Percentiles rank a stretch among this genome's conserved stretches.
Conservation (phyloP, 1,139 yeast species). For the Kodamaea arcana region DNA sequence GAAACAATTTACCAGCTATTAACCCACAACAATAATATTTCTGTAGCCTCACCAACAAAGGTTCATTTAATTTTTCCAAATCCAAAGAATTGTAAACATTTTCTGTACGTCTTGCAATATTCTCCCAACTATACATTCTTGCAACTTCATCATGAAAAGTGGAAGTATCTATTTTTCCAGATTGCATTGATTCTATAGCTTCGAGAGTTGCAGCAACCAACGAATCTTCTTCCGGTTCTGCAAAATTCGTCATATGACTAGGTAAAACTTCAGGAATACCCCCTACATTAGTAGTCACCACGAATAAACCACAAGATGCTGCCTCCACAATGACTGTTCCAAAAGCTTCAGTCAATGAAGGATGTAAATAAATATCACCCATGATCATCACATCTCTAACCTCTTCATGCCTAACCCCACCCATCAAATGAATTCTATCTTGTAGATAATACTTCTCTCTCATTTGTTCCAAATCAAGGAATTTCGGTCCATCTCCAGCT, state of each 20-base stretch:
- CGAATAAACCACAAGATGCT: constrained; percentile 90
- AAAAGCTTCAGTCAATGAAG: constrained; percentile 94
- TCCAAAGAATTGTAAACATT: constrained; percentile 65
- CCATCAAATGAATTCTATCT: constrained; percentile 80
- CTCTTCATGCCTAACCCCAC: constrained; percentile 86
- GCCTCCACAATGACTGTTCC: constrained; percentile 98
- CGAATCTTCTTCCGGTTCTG: constrained; percentile 79
- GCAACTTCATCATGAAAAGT: constrained; percentile 75
- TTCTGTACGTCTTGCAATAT: constrained; percentile 84
- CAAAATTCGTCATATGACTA: constrained; percentile 86
- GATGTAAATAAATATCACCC: constrained; percentile 92
- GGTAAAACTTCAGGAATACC: constrained; percentile 98
- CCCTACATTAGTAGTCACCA: constrained; percentile 94
- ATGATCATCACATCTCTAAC: constrained; percentile 90
- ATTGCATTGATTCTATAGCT: constrained; percentile 58
- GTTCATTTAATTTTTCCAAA: constrained; percentile 38
- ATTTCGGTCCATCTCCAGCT: constrained; percentile 98
- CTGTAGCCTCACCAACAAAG: constrained; percentile 47
- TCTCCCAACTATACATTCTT: constrained; percentile 88
- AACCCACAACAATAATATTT: constrained; percentile 72
- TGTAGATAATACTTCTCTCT: constrained; percentile 82
- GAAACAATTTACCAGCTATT: constrained; percentile 82
- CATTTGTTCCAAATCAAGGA: constrained; percentile 91
- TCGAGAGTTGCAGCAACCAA: constrained; percentile 62
- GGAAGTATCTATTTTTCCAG: constrained; percentile 63